phyloP scores from a whole-genome alignment of 2,329 filamentous ascomycete genomes.

The Ascochyta rabiei region DNA sequence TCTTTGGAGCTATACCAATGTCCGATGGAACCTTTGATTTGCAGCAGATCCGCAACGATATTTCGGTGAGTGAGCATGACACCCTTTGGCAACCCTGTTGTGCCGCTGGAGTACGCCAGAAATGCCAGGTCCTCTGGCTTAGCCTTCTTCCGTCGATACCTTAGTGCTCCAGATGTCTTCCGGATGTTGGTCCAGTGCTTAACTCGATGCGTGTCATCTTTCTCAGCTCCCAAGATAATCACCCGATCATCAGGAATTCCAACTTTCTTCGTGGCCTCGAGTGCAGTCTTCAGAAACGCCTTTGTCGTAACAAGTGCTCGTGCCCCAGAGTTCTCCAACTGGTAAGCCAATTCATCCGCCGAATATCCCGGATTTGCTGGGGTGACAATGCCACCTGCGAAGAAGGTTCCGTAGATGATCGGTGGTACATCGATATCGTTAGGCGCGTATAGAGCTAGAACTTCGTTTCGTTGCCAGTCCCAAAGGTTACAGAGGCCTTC shows the following conservation, averaged over 20 bases:
- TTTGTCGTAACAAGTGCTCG: constrained; percentile 77
- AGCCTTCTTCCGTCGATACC: constrained; percentile 63
- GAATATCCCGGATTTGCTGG: constrained; percentile 89
- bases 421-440: constrained; percentile 83
- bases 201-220: constrained; percentile 62
- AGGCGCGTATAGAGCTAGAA: constrained; percentile 79
- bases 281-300: constrained; percentile 66
- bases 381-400: constrained; percentile 79
- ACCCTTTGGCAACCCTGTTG: constrained; percentile 53
- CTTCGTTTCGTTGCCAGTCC: constrained; percentile 81
- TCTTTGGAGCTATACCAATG: constrained; percentile 68
- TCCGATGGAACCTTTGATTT: constrained; percentile 83
- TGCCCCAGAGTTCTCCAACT: constrained; percentile 77
- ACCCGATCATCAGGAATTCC: constrained; percentile 74
- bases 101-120: constrained; percentile 63
- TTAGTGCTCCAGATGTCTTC: constrained; percentile 64
- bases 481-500: constrained; percentile 74
- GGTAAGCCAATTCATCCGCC: constrained; percentile 78
- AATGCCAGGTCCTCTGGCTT: constrained; percentile 78
- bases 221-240: constrained; percentile 73
- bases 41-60: constrained; percentile 71
- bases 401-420: constrained; percentile 76
- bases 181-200: constrained; percentile 76
- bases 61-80: constrained; percentile 54
- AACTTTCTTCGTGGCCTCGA: constrained; percentile 70